Evolutionary conservation across 257 asterid genomes (phyloP), one percentile per base, ranked within the genome.

Genomic region (Solanum neorickii): DNA sequence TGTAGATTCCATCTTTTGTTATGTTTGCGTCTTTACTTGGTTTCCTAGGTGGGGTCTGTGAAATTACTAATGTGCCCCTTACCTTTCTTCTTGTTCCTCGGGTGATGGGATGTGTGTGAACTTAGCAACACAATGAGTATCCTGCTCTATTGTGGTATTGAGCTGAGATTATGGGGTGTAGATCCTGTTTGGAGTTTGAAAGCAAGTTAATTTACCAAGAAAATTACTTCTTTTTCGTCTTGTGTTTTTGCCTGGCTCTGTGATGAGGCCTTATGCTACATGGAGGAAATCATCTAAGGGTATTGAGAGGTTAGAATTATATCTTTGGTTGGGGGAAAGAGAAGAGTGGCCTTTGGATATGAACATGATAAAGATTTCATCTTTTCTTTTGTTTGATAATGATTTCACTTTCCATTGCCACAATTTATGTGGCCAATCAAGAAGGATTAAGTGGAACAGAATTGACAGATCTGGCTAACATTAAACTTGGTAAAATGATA

Each of bases 1-100:
- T 86, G 29, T 88, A 85, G 91, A 69, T 87, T 89, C 86, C 86
- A 21, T 83, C 47, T 88, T 33, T 39, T 86, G 65, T 70, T 14
- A 70, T 25, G 21, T 29, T 49, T 27, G 88, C 33, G 88, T 62
- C 90, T 44, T 80, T 56, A 77, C 20, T 59, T 73, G 16, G 86
- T 56, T 82, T 49, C 39, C 82, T 86, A 74, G 91, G 47, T 89
- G 86, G 91, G 91, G 73, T 65, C 85, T 77, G 87, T 77, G 56
- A 70, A 91, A 86, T 66, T 93, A 90, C 95, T 46, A 35, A 21
- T 59, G 29, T 86, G 60, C 76, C 86, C 89, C 62, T 39, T 70
- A 25, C 46, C 29, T 25, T n/a, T 25, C 49, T 16, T 23, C 44
- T 83, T 33, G 87, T 77, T 82, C 46, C 59, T 74, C 23, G 41